These are phyloP conservation scores for Calycina marina DNA, from an alignment of 2,329 filamentous ascomycete genomes.

Conservation along the genomic window DNA sequence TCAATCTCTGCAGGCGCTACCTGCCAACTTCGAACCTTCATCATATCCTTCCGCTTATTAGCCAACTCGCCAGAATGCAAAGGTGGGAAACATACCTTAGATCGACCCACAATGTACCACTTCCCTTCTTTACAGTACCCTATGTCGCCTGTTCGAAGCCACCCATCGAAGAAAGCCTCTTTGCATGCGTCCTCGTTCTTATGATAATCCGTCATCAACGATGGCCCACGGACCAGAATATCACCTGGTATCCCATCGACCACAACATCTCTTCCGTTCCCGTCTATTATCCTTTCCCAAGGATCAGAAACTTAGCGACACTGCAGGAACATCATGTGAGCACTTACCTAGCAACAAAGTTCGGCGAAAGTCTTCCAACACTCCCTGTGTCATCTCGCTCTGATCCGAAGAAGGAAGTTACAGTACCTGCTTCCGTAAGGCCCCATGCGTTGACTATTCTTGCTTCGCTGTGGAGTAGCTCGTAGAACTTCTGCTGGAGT, in stretches of 20 bases:
- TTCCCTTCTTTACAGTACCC: constrained; percentile 26
- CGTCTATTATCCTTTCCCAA: background rate
- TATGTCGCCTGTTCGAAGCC: constrained; percentile 29
- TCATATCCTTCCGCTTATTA: constrained; percentile 25
- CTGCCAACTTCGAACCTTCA: constrained; percentile 34
- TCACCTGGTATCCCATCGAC: constrained; percentile 13
- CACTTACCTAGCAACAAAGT: constrained; percentile 13
- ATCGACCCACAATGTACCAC: constrained; percentile 27
- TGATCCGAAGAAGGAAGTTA: constrained; percentile 1
- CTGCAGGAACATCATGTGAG: background rate
- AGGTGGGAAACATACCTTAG: background rate
- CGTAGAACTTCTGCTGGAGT: constrained; percentile 25
- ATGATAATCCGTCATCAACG: constrained; percentile 25
- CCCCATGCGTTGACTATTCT: constrained; percentile 33
- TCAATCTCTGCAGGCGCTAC: constrained; percentile 34
- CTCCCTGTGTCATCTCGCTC: constrained; percentile 26
- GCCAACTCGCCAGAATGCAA: too few relatives aligned
- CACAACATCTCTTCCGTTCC: background rate
- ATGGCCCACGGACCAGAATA: constrained; percentile 11
- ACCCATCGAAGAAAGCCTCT: constrained; percentile 20
- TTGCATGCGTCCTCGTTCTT: constrained; percentile 20
- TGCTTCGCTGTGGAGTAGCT: constrained; percentile 26
- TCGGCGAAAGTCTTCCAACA: constrained; percentile 28
- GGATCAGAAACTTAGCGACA: too few relatives aligned
- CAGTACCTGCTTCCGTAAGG: constrained; percentile 35